A percentile compares a stretch with the other conserved stretches of the same genome.
phyloP scores from a whole-genome alignment of 139 green algal species.

The Volvox africanus region DNA sequence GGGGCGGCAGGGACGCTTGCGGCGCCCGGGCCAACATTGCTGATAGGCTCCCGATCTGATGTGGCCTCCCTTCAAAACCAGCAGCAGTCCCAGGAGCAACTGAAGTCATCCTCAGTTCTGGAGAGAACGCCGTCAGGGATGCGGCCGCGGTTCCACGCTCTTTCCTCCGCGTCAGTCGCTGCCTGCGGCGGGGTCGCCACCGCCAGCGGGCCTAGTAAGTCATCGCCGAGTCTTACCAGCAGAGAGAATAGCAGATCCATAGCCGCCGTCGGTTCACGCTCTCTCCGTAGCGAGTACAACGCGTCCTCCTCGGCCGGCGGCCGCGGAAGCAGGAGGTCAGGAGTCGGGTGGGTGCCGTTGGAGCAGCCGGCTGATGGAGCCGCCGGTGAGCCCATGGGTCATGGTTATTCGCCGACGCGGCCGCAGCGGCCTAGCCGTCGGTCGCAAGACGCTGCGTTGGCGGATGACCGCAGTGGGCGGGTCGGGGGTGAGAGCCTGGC shows the following conservation, averaged over 20 bases:
- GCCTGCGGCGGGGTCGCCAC: too few species aligned
- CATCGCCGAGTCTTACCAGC: too few species aligned
- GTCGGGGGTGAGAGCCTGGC: conserved; percentile 4
- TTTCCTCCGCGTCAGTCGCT: too few species aligned
- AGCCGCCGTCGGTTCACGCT: too few species aligned
- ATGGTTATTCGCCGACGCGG: background rate
- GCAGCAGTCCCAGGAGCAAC: too few species aligned
- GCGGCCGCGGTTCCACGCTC: too few species aligned
- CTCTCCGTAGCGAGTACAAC: too few species aligned
- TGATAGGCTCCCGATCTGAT: background rate
- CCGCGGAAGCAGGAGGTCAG: background rate
- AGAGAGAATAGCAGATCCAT: too few species aligned
- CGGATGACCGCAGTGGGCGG: background rate
- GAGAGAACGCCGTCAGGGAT: too few species aligned
- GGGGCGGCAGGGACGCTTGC: too few species aligned
- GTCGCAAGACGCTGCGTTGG: background rate
- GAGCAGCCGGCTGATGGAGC: background rate
- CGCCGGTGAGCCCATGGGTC: background rate
- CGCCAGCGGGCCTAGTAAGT: too few species aligned
- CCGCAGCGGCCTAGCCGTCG: background rate
- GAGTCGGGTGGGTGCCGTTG: background rate
- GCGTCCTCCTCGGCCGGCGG: background rate
- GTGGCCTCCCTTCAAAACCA: background rate
- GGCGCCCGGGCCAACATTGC: background rate
- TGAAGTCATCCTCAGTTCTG: too few species aligned